phyloP scores from a whole-genome alignment of 192 early-diverging fungal species.

The Backusella tarrabulga region DNA sequence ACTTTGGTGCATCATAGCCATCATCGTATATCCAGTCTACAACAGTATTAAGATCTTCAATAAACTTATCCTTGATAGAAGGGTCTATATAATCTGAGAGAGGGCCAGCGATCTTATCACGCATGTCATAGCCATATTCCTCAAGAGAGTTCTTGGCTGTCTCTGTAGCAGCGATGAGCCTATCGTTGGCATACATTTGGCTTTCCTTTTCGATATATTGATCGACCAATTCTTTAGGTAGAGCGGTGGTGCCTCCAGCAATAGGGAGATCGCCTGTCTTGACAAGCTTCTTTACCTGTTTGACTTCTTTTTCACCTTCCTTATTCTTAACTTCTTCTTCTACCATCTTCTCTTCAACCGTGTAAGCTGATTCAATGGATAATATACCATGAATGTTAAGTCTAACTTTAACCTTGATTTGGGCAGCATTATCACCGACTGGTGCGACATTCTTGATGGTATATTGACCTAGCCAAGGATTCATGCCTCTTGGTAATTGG shows the following conservation, averaged over 20 bases:
- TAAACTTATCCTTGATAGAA: slow-evolving; percentile 65
- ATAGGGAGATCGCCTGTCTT: slow-evolving; percentile 83
- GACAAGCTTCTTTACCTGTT: slow-evolving; percentile 88
- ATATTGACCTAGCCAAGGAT: slow-evolving; percentile 80
- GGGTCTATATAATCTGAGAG: slow-evolving; percentile 76
- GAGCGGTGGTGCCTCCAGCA: slow-evolving; percentile 55
- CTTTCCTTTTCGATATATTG: slow-evolving; percentile 76
- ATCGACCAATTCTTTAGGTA: slow-evolving; percentile 54
- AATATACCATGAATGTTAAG: slow-evolving; percentile 84
- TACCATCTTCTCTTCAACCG: slow-evolving; percentile 83
- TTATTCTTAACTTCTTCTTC: slow-evolving; percentile 70
- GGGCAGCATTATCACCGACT: slow-evolving; percentile 63
- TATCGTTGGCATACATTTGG: slow-evolving; percentile 81
- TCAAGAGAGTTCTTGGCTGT: slow-evolving; percentile 91
- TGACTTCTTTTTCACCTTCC: slow-evolving; percentile 58
- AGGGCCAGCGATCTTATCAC: slow-evolving; percentile 74
- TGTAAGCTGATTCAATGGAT: slow-evolving; percentile 76
- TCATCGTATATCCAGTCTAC: slow-evolving; percentile 99
- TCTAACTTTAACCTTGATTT: slow-evolving; percentile 88
- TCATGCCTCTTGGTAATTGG: slow-evolving; percentile 68
- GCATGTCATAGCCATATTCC: slow-evolving; percentile 96
- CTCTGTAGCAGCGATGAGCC: slow-evolving; percentile 90
- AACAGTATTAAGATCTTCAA: slow-evolving; percentile 61
- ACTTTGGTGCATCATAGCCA: slow-evolving; percentile 89
- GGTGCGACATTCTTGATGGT: slow-evolving; percentile 78